Conservation (phyloP, 805 yeast species). For the Pichia gijzeniarum region DNA sequence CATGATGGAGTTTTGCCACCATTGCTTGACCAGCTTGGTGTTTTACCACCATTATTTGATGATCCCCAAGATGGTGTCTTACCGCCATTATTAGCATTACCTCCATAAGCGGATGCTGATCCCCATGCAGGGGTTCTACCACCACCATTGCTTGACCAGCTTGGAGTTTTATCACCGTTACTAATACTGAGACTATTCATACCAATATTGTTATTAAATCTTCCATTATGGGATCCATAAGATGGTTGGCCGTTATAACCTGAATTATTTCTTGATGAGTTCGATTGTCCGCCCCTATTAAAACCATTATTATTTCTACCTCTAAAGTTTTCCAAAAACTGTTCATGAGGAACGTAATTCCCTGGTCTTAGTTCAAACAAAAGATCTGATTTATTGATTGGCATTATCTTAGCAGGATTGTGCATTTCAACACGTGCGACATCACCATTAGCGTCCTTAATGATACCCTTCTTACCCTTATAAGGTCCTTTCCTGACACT, state of each 20-base stretch:
- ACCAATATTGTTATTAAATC: neutral
- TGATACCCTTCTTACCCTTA: conserved; percentile 90
- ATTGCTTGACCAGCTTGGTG: conserved; percentile 29
- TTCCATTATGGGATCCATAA: conserved; percentile 4
- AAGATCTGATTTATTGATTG: conserved; percentile 73
- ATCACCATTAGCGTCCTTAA: conserved; percentile 88
- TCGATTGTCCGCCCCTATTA: neutral
- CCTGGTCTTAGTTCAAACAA: conserved; percentile 65
- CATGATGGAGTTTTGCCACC: conserved; percentile 49
- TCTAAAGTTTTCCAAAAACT: conserved; percentile 47
- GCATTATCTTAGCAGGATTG: conserved; percentile 81
- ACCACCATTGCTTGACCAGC: conserved; percentile 29
- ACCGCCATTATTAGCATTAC: conserved; percentile 13
- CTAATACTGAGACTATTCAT: conserved; percentile 5
- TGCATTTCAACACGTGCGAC: conserved; percentile 91
- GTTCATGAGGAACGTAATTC: conserved; percentile 68
- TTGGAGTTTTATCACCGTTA: conserved; percentile 24
- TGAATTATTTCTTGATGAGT: neutral
- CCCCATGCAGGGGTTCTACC: conserved; percentile 52
- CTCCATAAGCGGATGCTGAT: neutral
- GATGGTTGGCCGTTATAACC: conserved; percentile 1
- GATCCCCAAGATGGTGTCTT: conserved; percentile 24
- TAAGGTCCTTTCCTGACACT: conserved; percentile 86
- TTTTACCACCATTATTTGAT: conserved; percentile 24
- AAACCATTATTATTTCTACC: conserved; percentile 27